Base-by-base conservation (phyloP, 1,139 yeast genomes). In the Zygotorulaspora mrakii region DNA sequence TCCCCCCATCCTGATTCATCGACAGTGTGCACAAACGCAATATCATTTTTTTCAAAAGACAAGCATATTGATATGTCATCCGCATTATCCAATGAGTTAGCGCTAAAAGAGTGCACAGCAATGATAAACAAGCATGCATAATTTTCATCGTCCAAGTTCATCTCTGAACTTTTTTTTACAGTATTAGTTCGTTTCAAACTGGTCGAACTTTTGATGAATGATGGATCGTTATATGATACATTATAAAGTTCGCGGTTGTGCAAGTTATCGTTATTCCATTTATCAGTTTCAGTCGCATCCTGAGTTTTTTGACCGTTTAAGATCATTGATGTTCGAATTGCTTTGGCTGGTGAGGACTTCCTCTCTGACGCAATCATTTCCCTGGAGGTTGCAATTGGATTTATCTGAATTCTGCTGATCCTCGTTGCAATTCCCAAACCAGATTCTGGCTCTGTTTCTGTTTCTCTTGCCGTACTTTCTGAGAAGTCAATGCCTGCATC, bases 1-100 rank as follows among this genome's bases (percentile, higher is more conserved):
- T 91, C 97, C 44, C 96, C 96, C 98, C 98, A 91, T 1, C 97
- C 98, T 12, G 95, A 82, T 39, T 84, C 81, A 62, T 91, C 97
- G 21, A 88, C 77, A 7, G 89, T 77, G 60, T 89, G 96, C 5
- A 91, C 84, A 59, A 87, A 82, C 0, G 91, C 95, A 43, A 87
- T 68, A 54, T 88, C 96, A 47, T 80, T 77, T 53, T 78, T 82
- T 20, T 76, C 78, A 60, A 91, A 89, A 0, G 94, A 81, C 20
- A 91, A 70, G 61, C 97, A 91, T 29, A 87, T 83, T 1, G 88
- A 76, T 2, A 84, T 65, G 59, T 79, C 95, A 48, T 76, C 76
- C 43, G 74, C 74, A 14, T 80, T 69, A 53, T 80, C 80, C 37
- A 87, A 67, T 0, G 87, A 68, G 0, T 75, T 56, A 0, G 95